phyloP scores from a whole-genome alignment of 2,329 filamentous ascomycete genomes.

The Epicoccum nigrum region DNA sequence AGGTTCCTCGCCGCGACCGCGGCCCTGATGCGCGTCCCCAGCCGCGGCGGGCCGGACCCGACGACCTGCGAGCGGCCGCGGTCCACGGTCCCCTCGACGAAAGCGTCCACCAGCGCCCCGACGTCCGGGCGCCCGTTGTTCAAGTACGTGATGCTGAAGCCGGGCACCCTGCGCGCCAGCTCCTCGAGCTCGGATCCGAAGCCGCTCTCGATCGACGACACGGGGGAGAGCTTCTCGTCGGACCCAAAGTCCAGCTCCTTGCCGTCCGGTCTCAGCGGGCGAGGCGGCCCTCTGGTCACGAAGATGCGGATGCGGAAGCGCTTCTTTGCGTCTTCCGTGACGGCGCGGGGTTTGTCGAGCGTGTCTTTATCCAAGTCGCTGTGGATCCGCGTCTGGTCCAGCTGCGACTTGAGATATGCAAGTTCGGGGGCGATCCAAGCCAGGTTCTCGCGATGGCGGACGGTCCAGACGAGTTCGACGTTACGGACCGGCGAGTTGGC shows the following conservation, averaged over 20 bases:
- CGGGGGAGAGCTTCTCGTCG: slow-evolving; percentile 1
- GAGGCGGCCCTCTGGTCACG: slow-evolving; percentile 15
- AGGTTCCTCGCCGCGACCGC: slow-evolving; percentile 31
- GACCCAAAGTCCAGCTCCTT: slow-evolving; percentile 1
- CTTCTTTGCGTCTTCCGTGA: slow-evolving; percentile 2
- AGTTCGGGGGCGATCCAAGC: slow-evolving; percentile 31
- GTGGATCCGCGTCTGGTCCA: slow-evolving; percentile 3
- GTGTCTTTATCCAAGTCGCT: background rate
- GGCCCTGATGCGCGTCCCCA: slow-evolving; percentile 35
- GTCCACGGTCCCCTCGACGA: slow-evolving; percentile 24
- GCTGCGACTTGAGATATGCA: slow-evolving; percentile 20
- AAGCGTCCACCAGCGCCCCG: slow-evolving; percentile 15
- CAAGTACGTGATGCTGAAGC: slow-evolving; percentile 32
- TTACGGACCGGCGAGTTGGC: slow-evolving; percentile 9
- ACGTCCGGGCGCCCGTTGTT: slow-evolving; percentile 25
- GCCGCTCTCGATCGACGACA: slow-evolving; percentile 2
- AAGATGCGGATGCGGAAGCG: slow-evolving; percentile 26
- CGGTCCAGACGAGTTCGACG: slow-evolving; percentile 33
- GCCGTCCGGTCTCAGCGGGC: slow-evolving; percentile 1
- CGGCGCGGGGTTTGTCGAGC: slow-evolving; percentile 1
- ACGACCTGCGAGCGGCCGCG: slow-evolving; percentile 30
- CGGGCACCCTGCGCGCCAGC: slow-evolving; percentile 14
- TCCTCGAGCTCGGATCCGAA: slow-evolving; percentile 11
- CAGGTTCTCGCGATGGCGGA: slow-evolving; percentile 31
- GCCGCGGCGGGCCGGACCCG: slow-evolving; percentile 28